These are phyloP conservation scores for Selaginella tamariscina DNA, from an alignment of 75 land plant species.

Conservation along the genomic window DNA sequence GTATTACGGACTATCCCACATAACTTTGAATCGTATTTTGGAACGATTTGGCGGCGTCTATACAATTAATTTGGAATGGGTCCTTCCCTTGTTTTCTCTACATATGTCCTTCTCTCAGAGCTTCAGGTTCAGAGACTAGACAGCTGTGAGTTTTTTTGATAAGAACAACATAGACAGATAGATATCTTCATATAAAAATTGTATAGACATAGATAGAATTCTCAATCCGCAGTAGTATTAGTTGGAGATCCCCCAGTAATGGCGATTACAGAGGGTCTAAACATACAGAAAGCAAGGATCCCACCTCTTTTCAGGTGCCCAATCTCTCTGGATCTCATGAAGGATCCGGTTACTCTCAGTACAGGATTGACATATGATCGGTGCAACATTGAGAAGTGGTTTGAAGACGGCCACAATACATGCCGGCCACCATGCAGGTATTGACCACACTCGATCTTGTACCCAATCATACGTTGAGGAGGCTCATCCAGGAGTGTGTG, in stretches of 20 bases:
- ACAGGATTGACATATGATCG: slow-evolving; percentile 41
- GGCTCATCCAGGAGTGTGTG: neutral
- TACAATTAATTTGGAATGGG: neutral
- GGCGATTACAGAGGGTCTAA: neutral
- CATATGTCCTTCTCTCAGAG: neutral
- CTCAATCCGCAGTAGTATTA: neutral
- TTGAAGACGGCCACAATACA: neutral
- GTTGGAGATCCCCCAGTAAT: neutral
- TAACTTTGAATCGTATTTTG: neutral
- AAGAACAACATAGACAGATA: neutral
- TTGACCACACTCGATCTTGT: neutral
- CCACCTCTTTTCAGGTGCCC: slow-evolving; percentile 29
- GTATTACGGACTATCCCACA: neutral
- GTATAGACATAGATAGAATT: neutral
- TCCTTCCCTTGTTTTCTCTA: neutral
- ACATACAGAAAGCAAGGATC: neutral
- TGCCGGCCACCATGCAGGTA: slow-evolving; percentile 6
- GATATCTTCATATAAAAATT: neutral
- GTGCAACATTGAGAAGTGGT: slow-evolving; percentile 7
- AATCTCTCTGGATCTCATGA: slow-evolving; percentile 36
- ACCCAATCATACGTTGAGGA: slow-evolving; percentile 2
- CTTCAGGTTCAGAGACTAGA: neutral
- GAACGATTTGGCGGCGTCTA: neutral
- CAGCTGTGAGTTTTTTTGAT: neutral
- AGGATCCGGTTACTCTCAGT: slow-evolving; percentile 29